Percentiles rank a stretch among this genome's conserved stretches.
Conservation (phyloP, 2,329 filamentous ascomycete species). For the Phialophora tarda region DNA sequence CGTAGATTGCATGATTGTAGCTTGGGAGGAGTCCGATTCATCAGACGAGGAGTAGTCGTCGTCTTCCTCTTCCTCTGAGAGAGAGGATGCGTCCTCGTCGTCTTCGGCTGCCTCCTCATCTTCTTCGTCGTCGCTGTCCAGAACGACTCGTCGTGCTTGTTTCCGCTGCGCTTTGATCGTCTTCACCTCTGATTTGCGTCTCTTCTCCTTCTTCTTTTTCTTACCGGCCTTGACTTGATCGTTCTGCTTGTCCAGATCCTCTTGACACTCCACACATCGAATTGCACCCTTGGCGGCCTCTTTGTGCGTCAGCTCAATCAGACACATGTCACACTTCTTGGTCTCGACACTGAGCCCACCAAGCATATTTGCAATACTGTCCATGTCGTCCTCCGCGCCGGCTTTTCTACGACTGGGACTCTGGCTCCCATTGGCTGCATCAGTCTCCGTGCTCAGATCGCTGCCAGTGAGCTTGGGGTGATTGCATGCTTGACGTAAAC, state of each 20-base stretch:
- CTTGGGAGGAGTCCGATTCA: constrained; percentile 46
- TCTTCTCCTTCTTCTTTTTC: constrained; percentile 55
- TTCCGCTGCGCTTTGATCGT: constrained; percentile 59
- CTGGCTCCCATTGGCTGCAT: constrained; percentile 69
- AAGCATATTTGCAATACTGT: constrained; percentile 84
- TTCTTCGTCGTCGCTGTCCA: constrained; percentile 65
- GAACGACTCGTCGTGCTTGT: constrained; percentile 50
- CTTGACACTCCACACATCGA: constrained; percentile 75
- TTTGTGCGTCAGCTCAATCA: constrained; percentile 66
- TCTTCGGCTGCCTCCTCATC: constrained; percentile 77
- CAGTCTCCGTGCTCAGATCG: constrained; percentile 85
- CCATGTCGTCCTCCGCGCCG: constrained; percentile 68
- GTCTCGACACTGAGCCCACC: constrained; percentile 78
- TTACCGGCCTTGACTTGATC: constrained; percentile 48
- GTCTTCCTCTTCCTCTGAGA: constrained; percentile 43
- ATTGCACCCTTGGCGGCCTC: constrained; percentile 61
- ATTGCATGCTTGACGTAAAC: constrained; percentile 91
- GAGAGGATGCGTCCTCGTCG: constrained; percentile 46
- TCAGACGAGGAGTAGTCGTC: constrained; percentile 55
- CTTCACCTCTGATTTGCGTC: constrained; percentile 45
- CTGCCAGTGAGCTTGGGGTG: constrained; percentile 86
- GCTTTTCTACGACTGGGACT: constrained; percentile 51
- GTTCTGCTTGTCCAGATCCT: constrained; percentile 70
- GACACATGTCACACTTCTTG: constrained; percentile 84
- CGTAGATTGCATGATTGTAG: constrained; percentile 69